These are phyloP conservation scores for Acacia crassicarpa DNA, from an alignment of 306 rosid genomes.

Conservation along the genomic window DNA sequence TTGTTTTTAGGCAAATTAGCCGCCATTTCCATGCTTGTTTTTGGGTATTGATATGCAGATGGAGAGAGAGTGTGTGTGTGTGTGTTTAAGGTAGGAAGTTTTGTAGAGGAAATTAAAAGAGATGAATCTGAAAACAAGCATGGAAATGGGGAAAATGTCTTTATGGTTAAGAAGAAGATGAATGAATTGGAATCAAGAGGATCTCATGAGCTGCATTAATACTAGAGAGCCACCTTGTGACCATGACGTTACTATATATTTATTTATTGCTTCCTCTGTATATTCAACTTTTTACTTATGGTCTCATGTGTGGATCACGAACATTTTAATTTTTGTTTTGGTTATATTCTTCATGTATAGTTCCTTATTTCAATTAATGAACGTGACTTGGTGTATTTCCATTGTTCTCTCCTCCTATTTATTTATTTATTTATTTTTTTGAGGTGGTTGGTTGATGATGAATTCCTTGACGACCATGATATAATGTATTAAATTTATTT, in stretches of 20 bases:
- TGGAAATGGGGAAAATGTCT: slow-evolving; percentile 56
- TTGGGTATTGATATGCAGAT: slow-evolving; percentile 24
- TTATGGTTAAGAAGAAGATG: slow-evolving; percentile 19
- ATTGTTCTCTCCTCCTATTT: not conserved
- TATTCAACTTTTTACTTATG: not conserved
- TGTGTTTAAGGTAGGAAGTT: slow-evolving; percentile 6
- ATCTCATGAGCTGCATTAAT: slow-evolving; percentile 77
- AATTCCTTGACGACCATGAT: not conserved
- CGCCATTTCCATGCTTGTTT: slow-evolving; percentile 76
- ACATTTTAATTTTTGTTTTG: not conserved
- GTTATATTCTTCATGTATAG: slow-evolving; percentile 38
- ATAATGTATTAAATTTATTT: not conserved
- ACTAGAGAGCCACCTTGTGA: slow-evolving; percentile 39
- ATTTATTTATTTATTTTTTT: not conserved
- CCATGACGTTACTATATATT: slow-evolving; percentile 30
- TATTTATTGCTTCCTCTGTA: not conserved
- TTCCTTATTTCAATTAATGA: slow-evolving; percentile 18
- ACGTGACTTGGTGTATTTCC: not conserved
- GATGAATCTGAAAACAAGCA: slow-evolving; percentile 65
- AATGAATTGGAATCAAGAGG: slow-evolving; percentile 68
- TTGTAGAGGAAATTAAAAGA: slow-evolving; percentile 30
- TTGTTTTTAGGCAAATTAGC: not conserved
- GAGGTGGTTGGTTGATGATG: not conserved
- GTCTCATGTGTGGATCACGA: slow-evolving; percentile 29
- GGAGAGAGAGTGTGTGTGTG: not conserved